Evolutionary conservation across 768 basidiomycete genomes (phyloP).

Genomic region (Trametes cinnabarina): DNA sequence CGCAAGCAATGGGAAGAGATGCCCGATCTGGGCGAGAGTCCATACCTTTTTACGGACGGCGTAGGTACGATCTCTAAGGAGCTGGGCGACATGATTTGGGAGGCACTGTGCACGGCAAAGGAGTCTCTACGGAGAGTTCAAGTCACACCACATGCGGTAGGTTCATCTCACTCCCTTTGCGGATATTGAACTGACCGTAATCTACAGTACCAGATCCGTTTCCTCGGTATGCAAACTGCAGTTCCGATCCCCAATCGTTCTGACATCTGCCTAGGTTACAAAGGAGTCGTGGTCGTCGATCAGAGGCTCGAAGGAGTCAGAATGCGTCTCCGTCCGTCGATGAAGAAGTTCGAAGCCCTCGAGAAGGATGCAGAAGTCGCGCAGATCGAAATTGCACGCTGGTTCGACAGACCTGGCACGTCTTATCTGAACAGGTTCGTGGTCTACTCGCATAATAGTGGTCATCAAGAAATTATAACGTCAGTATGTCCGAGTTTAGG

Average conservation of each 20-base stretch:
- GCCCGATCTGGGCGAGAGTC: constrained; percentile 48
- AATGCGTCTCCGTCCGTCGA: constrained; percentile 70
- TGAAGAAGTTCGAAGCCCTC: constrained; percentile 69
- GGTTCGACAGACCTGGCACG: constrained; percentile 56
- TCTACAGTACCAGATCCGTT: constrained; percentile 71
- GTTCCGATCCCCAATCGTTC: neutral
- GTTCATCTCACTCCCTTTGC: constrained; percentile 24
- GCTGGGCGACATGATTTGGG: constrained; percentile 61
- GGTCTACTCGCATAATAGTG: neutral
- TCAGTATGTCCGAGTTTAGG: constrained; percentile 36
- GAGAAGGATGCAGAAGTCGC: constrained; percentile 38
- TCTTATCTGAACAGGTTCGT: constrained; percentile 73
- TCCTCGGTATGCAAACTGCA: constrained; percentile 47
- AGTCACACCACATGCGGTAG: constrained; percentile 59
- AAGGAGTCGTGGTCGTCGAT: constrained; percentile 78
- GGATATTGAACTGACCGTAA: constrained; percentile 22
- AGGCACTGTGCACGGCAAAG: constrained; percentile 45
- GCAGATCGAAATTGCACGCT: constrained; percentile 70
- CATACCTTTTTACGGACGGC: constrained; percentile 68
- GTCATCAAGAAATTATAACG: too few species aligned
- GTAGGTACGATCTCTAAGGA: constrained; percentile 71
- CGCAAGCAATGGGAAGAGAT: constrained; percentile 62
- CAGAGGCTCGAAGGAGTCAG: constrained; percentile 50
- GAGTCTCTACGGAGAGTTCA: constrained; percentile 21
- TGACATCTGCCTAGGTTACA: constrained; percentile 40